phyloP scores from a whole-genome alignment of 371 early-diverging fungal genomes.

The Globomyces sp. region DNA sequence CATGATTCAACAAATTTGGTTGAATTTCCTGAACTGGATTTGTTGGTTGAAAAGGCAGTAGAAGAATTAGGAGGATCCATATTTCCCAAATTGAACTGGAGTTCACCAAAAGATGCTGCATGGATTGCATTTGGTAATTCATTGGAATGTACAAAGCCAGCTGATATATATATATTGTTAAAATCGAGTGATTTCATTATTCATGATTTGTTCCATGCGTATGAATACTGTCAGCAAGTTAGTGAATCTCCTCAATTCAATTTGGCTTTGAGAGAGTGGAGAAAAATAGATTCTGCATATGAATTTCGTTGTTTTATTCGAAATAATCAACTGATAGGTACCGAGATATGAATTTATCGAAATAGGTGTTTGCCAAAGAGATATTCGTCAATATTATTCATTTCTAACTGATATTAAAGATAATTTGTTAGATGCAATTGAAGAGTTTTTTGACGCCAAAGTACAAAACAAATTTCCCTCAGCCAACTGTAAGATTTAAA shows the following conservation, averaged over 20 bases:
- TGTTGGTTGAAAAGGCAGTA: constrained; percentile 67
- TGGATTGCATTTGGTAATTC: constrained; percentile 84
- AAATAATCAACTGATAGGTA: constrained; percentile 30
- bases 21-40: constrained; percentile 13
- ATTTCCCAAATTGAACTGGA: constrained; percentile 94
- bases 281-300: constrained; percentile 79
- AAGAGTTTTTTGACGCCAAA: constrained; percentile 62
- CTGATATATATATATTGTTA: constrained; percentile 81
- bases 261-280: constrained; percentile 84
- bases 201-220: constrained; percentile 80
- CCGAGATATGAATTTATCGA: too few relatives aligned
- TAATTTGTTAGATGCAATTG: constrained; percentile 58
- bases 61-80: constrained; percentile 74
- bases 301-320: constrained; percentile 92
- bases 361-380: constrained; percentile 37
- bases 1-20: neutral
- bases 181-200: constrained; percentile 88
- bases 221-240: constrained; percentile 53
- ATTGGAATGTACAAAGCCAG: constrained; percentile 68
- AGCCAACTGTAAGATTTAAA: constrained; percentile 39
- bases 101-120: constrained; percentile 89
- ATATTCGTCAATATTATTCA: constrained; percentile 64
- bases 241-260: constrained; percentile 23
- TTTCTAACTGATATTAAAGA: constrained; percentile 63
- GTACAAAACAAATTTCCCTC: constrained; percentile 61